These are phyloP conservation scores for Xylaria sp. DNA, from an alignment of 2,329 filamentous ascomycete genomes.

Conservation along the genomic window DNA sequence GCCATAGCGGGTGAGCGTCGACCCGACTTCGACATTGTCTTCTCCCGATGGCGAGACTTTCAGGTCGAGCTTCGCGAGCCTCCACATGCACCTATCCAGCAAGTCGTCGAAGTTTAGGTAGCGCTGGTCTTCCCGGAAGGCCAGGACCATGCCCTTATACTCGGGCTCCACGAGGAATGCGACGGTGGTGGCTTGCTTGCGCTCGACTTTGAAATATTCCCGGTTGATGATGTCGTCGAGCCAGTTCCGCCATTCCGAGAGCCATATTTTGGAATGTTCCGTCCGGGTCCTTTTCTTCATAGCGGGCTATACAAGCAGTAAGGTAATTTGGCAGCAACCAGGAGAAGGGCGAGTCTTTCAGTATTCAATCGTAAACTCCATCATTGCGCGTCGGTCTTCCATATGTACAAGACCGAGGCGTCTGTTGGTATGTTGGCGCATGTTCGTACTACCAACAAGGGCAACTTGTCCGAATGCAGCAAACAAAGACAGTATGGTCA, in stretches of 20 bases:
- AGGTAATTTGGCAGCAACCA: no score
- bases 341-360: neutral
- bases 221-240: neutral
- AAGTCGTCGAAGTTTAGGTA: neutral
- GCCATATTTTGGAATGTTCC: neutral
- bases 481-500: neutral
- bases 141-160: conserved; percentile 1
- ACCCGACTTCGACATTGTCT: neutral
- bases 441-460: neutral
- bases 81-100: neutral
- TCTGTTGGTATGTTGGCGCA: neutral
- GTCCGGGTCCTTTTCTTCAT: neutral
- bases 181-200: neutral
- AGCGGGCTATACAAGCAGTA: neutral
- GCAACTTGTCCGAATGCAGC: neutral
- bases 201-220: neutral
- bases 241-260: neutral
- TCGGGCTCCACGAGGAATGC: neutral
- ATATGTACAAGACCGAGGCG: neutral
- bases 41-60: neutral
- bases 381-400: neutral
- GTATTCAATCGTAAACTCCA: neutral
- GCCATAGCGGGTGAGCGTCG: neutral
- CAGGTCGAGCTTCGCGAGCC: neutral
- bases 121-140: neutral